Conservation (phyloP, 352 stramenopile genomes). For the Phytophthora sojae region DNA sequence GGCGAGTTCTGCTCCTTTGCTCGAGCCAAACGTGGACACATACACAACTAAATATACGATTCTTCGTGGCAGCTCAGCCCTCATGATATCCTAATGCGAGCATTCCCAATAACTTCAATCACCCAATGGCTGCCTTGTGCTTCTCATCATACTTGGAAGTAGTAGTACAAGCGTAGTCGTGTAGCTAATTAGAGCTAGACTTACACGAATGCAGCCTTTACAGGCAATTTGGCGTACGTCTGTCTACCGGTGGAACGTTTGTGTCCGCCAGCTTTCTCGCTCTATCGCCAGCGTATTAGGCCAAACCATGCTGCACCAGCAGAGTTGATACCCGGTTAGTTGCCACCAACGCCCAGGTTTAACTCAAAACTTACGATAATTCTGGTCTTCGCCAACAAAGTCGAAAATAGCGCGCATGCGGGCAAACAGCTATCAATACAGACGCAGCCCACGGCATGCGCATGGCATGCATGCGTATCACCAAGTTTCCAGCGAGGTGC, state of each 20-base stretch:
- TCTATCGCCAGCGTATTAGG: not conserved
- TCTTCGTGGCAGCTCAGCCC: too few species aligned
- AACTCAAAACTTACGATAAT: not conserved
- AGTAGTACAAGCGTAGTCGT: too few species aligned
- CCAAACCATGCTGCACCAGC: not conserved
- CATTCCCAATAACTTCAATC: too few species aligned
- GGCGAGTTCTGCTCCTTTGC: not conserved
- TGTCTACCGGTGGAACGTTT: too few species aligned
- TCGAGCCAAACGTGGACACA: too few species aligned
- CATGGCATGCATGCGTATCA: not conserved
- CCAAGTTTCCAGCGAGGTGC: not conserved
- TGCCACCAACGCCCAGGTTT: not conserved
- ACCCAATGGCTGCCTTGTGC: too few species aligned
- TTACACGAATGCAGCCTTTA: too few species aligned
- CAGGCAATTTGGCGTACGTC: too few species aligned
- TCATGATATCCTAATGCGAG: too few species aligned
- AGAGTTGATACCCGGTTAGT: not conserved
- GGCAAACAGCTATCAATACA: slow-evolving; percentile 7
- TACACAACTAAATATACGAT: not conserved
- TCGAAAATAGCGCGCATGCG: slow-evolving; percentile 27
- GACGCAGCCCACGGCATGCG: not conserved
- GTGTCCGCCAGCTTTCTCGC: too few species aligned
- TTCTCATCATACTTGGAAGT: too few species aligned
- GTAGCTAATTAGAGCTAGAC: too few species aligned
- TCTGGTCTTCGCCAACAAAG: not conserved